phyloP scores from a whole-genome alignment of 2,329 filamentous ascomycete species.

The Cyphellophora europaea region DNA sequence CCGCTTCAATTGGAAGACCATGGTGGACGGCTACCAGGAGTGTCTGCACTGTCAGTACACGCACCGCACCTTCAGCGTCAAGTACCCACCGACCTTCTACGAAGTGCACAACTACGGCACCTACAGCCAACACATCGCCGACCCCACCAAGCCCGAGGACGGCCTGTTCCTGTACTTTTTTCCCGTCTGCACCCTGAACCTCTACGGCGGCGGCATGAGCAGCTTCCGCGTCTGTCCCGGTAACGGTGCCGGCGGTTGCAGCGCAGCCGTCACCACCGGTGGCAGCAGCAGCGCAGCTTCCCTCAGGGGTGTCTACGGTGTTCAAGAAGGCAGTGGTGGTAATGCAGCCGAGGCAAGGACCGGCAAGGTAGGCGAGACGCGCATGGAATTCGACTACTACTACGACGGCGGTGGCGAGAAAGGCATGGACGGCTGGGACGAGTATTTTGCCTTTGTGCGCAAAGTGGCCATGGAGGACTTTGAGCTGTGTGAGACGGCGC shows the following conservation, averaged over 20 bases:
- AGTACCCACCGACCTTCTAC: constrained; percentile 48
- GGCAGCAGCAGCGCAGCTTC: too few species aligned
- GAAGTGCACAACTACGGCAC: constrained; percentile 45
- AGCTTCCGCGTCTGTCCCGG: constrained; percentile 47
- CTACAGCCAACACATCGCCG: constrained; percentile 47
- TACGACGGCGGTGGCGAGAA: constrained; percentile 36
- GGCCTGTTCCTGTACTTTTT: constrained; percentile 51
- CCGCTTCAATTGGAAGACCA: constrained; percentile 52
- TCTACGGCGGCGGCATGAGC: constrained; percentile 50
- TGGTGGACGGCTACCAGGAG: constrained; percentile 51
- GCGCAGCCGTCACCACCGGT: too few species aligned
- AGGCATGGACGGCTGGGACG: constrained; percentile 41
- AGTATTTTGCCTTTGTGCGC: constrained; percentile 47
- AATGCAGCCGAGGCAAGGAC: too few species aligned
- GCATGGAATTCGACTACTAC: constrained; percentile 54
- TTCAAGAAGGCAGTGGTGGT: too few species aligned
- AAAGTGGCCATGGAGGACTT: constrained; percentile 49
- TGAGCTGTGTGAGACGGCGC: constrained; percentile 48
- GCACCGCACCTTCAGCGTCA: constrained; percentile 45
- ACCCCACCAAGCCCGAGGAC: constrained; percentile 43
- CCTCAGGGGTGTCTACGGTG: too few species aligned
- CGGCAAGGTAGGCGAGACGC: constrained; percentile 39
- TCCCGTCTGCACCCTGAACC: constrained; percentile 46
- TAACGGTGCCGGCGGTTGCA: too few species aligned
- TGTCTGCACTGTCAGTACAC: constrained; percentile 52